These are phyloP conservation scores for Plasmodium knowlesi DNA, from an alignment of 169 alveolate genomes.

Conservation along the genomic window DNA sequence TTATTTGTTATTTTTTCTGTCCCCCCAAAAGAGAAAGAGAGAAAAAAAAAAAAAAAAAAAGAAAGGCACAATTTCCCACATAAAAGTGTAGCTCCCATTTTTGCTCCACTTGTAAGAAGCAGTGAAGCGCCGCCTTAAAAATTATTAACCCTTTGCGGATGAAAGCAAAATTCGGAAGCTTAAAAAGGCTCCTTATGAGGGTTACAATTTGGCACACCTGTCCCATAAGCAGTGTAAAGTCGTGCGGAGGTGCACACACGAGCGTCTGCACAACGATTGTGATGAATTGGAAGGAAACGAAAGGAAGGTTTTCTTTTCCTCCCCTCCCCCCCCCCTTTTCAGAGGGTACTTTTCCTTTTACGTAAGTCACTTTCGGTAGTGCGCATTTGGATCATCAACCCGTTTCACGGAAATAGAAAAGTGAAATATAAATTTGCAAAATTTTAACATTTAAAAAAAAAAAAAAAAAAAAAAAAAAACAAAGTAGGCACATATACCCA, in stretches of 20 bases:
- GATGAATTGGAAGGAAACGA: background rate
- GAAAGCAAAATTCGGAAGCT: background rate
- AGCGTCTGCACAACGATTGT: background rate
- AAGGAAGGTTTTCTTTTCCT: background rate
- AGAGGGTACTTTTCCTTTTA: background rate
- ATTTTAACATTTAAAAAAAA: no score
- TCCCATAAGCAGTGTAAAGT: background rate
- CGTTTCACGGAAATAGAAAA: no score
- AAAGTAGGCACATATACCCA: no score
- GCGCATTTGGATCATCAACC: no score
- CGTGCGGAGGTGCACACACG: background rate
- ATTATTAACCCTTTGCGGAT: background rate
- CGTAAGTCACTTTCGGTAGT: background rate
- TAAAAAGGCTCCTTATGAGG: background rate
- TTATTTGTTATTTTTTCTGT: background rate
- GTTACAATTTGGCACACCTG: background rate
- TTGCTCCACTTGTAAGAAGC: background rate
- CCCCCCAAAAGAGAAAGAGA: background rate
- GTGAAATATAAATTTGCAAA: no score
- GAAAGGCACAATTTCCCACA: background rate
- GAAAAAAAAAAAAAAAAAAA: no score
- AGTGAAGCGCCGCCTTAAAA: background rate
- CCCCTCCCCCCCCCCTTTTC: background rate
- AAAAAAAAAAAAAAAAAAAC: no score
- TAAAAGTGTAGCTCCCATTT: background rate